Base-by-base conservation (phyloP, 2,329 filamentous ascomycete species). In the Penicillium sp. region DNA sequence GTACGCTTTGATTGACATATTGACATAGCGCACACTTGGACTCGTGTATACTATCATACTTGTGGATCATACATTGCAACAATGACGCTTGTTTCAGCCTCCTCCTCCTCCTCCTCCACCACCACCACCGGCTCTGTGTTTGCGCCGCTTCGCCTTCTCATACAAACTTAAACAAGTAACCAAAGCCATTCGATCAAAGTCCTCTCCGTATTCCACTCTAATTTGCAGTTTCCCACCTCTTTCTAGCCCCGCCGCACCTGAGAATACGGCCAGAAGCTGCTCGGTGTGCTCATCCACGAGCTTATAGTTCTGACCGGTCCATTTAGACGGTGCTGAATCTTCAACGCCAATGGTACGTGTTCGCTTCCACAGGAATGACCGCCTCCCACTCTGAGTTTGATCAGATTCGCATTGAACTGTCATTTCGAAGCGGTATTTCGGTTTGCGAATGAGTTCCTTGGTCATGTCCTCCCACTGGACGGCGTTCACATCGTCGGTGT, bases 391-490 rank as follows among this genome's bases (percentile, higher is more conserved):
- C 12, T 45, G 42, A 17, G 13, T 12, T 15, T 8, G 29, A 9
- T 17, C 40, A 24, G 26, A 6, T 32, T 19, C 33, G n/a, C 24
- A 10, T 6, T 50, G 46, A 2, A 59, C 40, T 2, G 51, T 57
- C 48, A 58, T 56, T 45, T 64, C 60, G 26, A 60, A 57, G 1
- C 60, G 60, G 37, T 61, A 62, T 47, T 45, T 57, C 12, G 56
- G 56, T 35, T 57, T 57, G 26, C 55, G 37, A 21, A 43, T n/a
- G 26, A 53, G 56, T 26, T 56, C 52, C 13, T 44, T 57, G 21
- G 48, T 58, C 46, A 65, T 55, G 26, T 61, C 61, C 44, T 65
- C 61, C 62, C 62, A 65, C 31, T 56, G 49, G 17, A 60, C 43
- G 31, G 41, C 46, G n/a, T 34, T 55, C 28, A 48, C 17, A 26